Base-by-base conservation (phyloP, 345 rosid genomes). In the Erodium maritimum region DNA sequence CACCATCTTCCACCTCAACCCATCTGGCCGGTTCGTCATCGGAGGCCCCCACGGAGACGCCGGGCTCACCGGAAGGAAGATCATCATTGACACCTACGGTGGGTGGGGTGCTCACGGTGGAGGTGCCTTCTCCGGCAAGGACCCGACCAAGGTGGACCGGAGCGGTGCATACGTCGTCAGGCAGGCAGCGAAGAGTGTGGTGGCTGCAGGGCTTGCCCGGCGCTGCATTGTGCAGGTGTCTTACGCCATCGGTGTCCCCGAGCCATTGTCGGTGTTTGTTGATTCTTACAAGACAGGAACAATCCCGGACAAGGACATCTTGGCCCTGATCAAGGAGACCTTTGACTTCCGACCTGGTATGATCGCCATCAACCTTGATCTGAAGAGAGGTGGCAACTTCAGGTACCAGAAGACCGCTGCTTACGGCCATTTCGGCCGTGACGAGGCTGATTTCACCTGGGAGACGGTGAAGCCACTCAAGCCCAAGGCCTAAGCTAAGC, bases 21-120 rank as follows among this genome's bases (percentile, higher is more conserved):
- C 91, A 42, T 85, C 91, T 5, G 91, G 91, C 56, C 77, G 91
- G 58, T 85, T 85, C 58, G 91, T 85, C 51, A 85, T 85, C 7
- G 93, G 93, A 50, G 93, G 93, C 9, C 93, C 93, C 34, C 93
- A 82, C 21, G 93, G 93, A 61, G 93, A 85, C 67, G 93, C 93
- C 42, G 93, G 93, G 57, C 89, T 85, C 52, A 85, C 93, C 0
- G 93, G 93, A 50, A 69, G 93, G 66, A 85, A 85, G 75, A 85
- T 85, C 52, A 85, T 85, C 61, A 80, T 85, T 1, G 93, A 86
- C 67, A 86, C 84, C 19, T 76, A 76, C 14, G 83, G 83, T 33
- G 83, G 80, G 23, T 79, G 83, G 80, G 83, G 83, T 58, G 80
- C 80, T 65, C 83, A 79, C 45, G 83, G 83, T 61, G 83, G 80